Percentiles rank a stretch among this genome's conserved stretches.
These are phyloP conservation scores for Coemansia sp. DNA, from an alignment of 192 early-diverging fungal species.

Conservation along the genomic window DNA sequence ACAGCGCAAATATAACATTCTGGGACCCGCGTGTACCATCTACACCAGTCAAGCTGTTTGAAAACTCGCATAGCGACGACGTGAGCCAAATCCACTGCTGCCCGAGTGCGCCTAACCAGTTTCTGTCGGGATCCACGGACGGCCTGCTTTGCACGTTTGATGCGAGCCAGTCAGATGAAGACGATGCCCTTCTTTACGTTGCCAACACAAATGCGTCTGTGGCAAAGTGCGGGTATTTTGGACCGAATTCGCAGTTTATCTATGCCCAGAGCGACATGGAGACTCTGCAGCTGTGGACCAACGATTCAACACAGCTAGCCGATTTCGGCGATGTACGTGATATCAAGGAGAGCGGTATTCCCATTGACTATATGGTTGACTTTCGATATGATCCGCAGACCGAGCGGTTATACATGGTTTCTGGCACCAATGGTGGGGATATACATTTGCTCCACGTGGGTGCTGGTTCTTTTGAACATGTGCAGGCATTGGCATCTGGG, in stretches of 20 bases:
- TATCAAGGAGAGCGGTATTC: slow-evolving; percentile 40
- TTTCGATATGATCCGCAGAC: slow-evolving; percentile 69
- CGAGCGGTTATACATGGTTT: slow-evolving; percentile 74
- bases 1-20: slow-evolving; percentile 48
- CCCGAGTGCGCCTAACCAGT: slow-evolving; percentile 48
- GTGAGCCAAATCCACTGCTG: slow-evolving; percentile 77
- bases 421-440: slow-evolving; percentile 75
- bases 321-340: slow-evolving; percentile 85
- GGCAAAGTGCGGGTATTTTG: slow-evolving; percentile 88
- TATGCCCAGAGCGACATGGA: slow-evolving; percentile 89
- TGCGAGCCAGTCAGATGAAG: slow-evolving; percentile 73
- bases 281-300: slow-evolving; percentile 79
- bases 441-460: slow-evolving; percentile 81
- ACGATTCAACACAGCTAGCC: slow-evolving; percentile 49
- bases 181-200: slow-evolving; percentile 81
- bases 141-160: slow-evolving; percentile 79
- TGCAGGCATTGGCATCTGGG: slow-evolving; percentile 72
- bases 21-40: slow-evolving; percentile 29
- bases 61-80: slow-evolving; percentile 75
- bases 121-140: slow-evolving; percentile 75
- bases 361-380: slow-evolving; percentile 81
- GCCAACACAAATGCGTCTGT: slow-evolving; percentile 83
- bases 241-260: slow-evolving; percentile 83
- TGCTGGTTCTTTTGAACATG: slow-evolving; percentile 69
- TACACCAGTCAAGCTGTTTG: slow-evolving; percentile 22